A percentile compares a stretch with the other conserved stretches of the same genome.
Evolutionary conservation across 1,139 yeast genomes (phyloP).

Genomic region (Yamadazyma epiphylla): DNA sequence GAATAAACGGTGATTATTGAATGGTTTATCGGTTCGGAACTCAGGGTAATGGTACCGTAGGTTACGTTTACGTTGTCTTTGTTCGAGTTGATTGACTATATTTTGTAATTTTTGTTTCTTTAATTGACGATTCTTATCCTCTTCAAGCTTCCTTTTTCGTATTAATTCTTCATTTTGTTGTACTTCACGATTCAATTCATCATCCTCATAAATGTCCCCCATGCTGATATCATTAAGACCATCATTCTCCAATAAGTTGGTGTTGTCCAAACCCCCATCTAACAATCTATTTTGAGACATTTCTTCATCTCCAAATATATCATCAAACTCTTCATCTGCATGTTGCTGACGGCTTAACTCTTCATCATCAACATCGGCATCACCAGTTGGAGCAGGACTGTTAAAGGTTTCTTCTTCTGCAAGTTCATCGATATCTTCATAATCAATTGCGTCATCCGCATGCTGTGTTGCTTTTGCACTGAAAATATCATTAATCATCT

Average conservation of each 20-base stretch:
- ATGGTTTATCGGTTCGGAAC: constrained; percentile 51
- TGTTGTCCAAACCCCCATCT: constrained; percentile 40
- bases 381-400: not conserved
- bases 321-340: constrained; percentile 47
- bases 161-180: not conserved
- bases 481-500: constrained; percentile 38
- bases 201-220: constrained; percentile 32
- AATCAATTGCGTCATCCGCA: constrained; percentile 92
- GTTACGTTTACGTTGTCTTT: constrained; percentile 28
- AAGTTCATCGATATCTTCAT: constrained; percentile 90
- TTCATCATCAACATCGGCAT: constrained; percentile 18
- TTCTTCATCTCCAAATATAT: constrained; percentile 42
- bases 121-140: constrained; percentile 14
- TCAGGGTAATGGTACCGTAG: constrained; percentile 58
- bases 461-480: constrained; percentile 49
- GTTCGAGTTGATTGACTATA: constrained; percentile 31
- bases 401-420: constrained; percentile 81
- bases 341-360: constrained; percentile 30
- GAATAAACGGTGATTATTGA: constrained; percentile 65
- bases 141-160: constrained; percentile 18
- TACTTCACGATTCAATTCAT: not conserved
- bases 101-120: constrained; percentile 24
- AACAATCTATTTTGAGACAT: constrained; percentile 21
- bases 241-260: constrained; percentile 35
- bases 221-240: constrained; percentile 41